Evolutionary conservation across 768 basidiomycete genomes (phyloP).

Genomic region (Galerina marginata): DNA sequence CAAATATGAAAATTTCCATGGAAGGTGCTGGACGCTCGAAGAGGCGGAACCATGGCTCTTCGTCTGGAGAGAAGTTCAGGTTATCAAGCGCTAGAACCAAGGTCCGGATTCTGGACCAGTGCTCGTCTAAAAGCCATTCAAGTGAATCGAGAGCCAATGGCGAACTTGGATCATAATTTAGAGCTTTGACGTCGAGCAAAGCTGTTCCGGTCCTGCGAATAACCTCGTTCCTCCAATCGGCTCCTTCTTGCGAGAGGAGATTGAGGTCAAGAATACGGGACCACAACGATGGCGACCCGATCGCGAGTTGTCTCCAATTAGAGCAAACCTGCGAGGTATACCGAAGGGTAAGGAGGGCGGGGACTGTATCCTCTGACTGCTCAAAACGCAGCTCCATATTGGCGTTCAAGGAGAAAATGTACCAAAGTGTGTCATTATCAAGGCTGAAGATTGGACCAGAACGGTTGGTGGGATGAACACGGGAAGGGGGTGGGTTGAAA

Average conservation of each 20-base stretch:
- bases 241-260: not conserved
- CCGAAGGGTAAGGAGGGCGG: not conserved
- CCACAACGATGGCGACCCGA: conserved; percentile 6
- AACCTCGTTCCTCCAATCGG: not conserved
- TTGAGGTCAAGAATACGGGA: not conserved
- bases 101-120: no score
- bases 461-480: no score
- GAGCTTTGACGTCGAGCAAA: not conserved
- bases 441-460: not conserved
- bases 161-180: no score
- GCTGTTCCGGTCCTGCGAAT: not conserved
- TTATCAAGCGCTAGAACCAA: no score
- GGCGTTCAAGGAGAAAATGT: not conserved
- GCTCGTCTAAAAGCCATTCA: no score
- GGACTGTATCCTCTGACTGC: not conserved
- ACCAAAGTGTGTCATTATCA: not conserved
- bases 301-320: not conserved
- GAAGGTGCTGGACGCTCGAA: no score
- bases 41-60: no score
- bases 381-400: not conserved
- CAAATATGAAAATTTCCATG: no score
- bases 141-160: no score
- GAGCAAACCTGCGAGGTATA: conserved; percentile 2
- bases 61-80: no score
- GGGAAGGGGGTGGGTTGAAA: no score